Evolutionary conservation across 2,329 filamentous ascomycete species (phyloP).

Genomic region (Chaetothyriales sp.): DNA sequence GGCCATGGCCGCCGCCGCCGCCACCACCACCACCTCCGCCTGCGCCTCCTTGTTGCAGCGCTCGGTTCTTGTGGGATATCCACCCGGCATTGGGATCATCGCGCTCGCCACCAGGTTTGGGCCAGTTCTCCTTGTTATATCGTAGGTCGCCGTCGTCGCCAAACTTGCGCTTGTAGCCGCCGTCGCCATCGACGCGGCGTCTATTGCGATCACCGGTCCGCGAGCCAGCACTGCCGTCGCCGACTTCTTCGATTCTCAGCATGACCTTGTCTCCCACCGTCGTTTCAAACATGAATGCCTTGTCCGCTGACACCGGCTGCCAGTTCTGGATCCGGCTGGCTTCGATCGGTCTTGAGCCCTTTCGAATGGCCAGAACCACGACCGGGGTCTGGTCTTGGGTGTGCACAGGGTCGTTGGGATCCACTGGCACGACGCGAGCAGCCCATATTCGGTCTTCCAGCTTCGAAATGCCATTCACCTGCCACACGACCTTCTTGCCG

Average conservation of each 20-base stretch:
- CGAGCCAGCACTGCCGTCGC: conserved; percentile 18
- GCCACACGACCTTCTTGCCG: conserved; percentile 70
- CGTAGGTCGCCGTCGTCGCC: conserved; percentile 42
- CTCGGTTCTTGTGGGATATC: conserved; percentile 10
- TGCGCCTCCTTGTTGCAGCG: neutral
- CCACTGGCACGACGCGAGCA: conserved; percentile 60
- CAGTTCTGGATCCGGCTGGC: conserved; percentile 71
- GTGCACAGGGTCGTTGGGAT: conserved; percentile 49
- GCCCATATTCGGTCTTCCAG: conserved; percentile 81
- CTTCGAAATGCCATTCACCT: conserved; percentile 61
- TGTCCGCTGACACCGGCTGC: conserved; percentile 59
- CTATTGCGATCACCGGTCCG: conserved; percentile 33
- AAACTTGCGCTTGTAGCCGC: conserved; percentile 43
- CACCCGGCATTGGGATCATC: conserved; percentile 19
- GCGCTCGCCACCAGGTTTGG: conserved; percentile 18
- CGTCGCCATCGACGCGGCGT: conserved; percentile 47
- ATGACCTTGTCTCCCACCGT: conserved; percentile 76
- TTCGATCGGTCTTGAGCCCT: conserved; percentile 63
- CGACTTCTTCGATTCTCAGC: conserved; percentile 64
- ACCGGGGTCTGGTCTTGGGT: conserved; percentile 67
- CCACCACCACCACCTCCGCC: conserved; percentile 2
- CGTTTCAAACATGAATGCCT: conserved; percentile 65
- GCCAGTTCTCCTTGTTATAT: conserved; percentile 23
- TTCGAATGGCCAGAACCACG: conserved; percentile 69
- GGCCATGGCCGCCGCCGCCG: conserved; percentile 2